Evolutionary conservation across 257 asterid genomes (phyloP), one percentile per base, ranked within the genome.

Genomic region (Solanum pinnatisectum): DNA sequence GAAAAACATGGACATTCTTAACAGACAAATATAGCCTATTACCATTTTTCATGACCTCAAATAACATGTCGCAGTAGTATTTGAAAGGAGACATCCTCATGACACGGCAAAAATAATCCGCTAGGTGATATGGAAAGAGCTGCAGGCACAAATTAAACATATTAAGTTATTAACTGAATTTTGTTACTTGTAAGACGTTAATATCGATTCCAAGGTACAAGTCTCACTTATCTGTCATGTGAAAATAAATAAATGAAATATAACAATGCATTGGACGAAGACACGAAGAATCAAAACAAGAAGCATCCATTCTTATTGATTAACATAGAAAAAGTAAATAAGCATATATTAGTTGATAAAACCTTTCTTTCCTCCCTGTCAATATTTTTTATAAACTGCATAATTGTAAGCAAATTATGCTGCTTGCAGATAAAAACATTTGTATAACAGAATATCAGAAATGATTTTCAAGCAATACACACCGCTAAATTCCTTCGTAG

Each of bases 31-130:
- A 85, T 52, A 52, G 82, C 77, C 74, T 27, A 86, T 73, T 96
- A 97, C 99, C 99, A 93, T 95, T 96, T 93, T 89, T 97, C 99
- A 97, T 96, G 89, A 97, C 99, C 93, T 97, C 99, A 71, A 97
- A 97, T 86, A 97, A 89, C 93, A 95, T 97, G 67, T 97, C 99
- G 35, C 99, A 97, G 92, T 97, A 97, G 93, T 97, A 97, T 92
- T 94, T 95, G 95, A 97, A 97, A 87, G 99, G 99, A 63, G 99
- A 95, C 89, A 96, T 90, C 94, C 99, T 91, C 99, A 95, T 94
- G 84, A 97, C 99, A 77, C 99, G 99, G 92, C 99, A 95, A 89
- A 97, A 94, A 89, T 97, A 93, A 91, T 97, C 99, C 35, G 99
- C 95, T 84, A 97, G 99, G 93, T 97, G 99, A 92, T 97, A 97